Percentiles rank a stretch among this genome's conserved stretches.
Conservation (phyloP, 1,284 basidiomycete genomes). For the Ceratobasidium theobromae region DNA sequence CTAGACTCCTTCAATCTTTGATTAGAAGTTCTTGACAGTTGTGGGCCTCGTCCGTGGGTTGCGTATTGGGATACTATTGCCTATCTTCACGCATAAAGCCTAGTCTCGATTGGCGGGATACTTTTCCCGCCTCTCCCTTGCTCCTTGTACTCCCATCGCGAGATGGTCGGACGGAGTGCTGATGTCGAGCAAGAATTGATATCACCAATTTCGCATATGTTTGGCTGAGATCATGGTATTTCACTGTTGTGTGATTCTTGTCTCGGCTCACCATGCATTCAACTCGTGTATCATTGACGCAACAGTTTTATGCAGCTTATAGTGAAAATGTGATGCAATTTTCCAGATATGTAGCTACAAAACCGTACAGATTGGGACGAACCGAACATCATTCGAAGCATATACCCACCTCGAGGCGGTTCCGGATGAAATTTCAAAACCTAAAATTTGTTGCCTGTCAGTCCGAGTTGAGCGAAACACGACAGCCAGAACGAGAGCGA, state of each 20-base stretch:
- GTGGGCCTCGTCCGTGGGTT: too few species aligned
- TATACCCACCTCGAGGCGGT: background rate
- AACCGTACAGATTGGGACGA: background rate
- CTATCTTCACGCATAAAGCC: too few species aligned
- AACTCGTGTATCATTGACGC: background rate
- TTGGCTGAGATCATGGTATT: background rate
- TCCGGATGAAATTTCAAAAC: background rate
- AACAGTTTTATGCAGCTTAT: slow-evolving; percentile 3
- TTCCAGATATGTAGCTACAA: background rate
- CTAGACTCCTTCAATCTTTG: too few species aligned
- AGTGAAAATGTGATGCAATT: background rate
- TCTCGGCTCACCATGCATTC: background rate
- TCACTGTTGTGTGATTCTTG: background rate
- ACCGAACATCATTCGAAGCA: too few species aligned
- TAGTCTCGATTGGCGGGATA: too few species aligned
- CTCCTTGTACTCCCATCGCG: too few species aligned
- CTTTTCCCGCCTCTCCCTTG: too few species aligned
- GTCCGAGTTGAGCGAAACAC: background rate
- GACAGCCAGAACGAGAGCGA: background rate
- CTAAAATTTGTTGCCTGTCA: slow-evolving; percentile 18
- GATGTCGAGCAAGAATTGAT: too few species aligned
- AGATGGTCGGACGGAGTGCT: too few species aligned
- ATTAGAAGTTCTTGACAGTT: too few species aligned
- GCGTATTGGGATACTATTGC: too few species aligned
- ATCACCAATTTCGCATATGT: background rate